phyloP scores from a whole-genome alignment of 352 stramenopile genomes.

The Pythium aquatile region DNA sequence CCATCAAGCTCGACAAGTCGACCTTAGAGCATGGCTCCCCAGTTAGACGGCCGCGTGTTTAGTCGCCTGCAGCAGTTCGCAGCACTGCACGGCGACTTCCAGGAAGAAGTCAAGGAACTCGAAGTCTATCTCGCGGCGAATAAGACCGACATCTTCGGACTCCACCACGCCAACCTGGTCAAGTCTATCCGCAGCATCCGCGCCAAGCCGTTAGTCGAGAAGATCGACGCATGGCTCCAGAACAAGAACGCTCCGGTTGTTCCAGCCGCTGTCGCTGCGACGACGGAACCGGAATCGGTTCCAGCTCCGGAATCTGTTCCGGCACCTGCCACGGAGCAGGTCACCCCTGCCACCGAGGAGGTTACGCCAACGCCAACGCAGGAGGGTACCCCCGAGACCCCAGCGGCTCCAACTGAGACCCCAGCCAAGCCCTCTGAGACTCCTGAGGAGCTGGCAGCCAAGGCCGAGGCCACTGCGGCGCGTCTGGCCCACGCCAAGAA shows the following conservation, averaged over 20 bases:
- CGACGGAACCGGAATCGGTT: not conserved
- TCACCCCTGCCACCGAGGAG: not conserved
- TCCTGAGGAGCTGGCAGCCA: slow-evolving; percentile 4
- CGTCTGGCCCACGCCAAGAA: slow-evolving; percentile 23
- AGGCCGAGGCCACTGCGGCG: slow-evolving; percentile 1
- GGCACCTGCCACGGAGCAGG: not conserved
- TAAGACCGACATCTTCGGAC: slow-evolving; percentile 27
- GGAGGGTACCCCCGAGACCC: not conserved
- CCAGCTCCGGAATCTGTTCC: not conserved
- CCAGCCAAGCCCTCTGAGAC: not conserved
- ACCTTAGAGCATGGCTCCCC: slow-evolving; percentile 7
- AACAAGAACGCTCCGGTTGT: not conserved
- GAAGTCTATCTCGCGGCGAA: slow-evolving; percentile 39
- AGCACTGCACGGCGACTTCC: slow-evolving; percentile 8
- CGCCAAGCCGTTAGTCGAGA: slow-evolving; percentile 28
- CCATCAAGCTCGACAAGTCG: not conserved
- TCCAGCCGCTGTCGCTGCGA: not conserved
- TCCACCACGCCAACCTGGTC: slow-evolving; percentile 32
- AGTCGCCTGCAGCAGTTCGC: slow-evolving; percentile 21
- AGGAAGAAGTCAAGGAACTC: slow-evolving; percentile 17
- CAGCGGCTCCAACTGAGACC: not conserved
- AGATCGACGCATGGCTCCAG: slow-evolving; percentile 11
- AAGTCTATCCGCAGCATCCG: slow-evolving; percentile 44
- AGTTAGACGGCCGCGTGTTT: slow-evolving; percentile 25
- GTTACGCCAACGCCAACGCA: not conserved